Base-by-base conservation (phyloP, 225 moss, liverwort and hornwort genomes). In the Antitrichia curtipendula region DNA sequence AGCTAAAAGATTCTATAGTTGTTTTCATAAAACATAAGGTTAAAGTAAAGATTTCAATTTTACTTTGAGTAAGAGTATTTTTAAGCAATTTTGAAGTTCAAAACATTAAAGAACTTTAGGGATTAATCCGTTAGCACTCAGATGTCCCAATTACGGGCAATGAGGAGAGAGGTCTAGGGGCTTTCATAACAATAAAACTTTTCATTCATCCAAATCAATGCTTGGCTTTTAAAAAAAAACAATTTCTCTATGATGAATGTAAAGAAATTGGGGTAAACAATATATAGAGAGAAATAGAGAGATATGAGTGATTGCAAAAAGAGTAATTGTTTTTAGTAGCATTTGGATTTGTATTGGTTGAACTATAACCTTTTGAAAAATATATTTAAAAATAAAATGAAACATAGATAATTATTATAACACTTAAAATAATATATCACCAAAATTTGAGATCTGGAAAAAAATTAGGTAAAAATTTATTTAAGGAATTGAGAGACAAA, bases 131-230 rank as follows among this genome's bases (percentile, higher is more conserved):
- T 69, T 69, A 25, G 41, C 5, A 25, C 15, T 70, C 0, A 0
- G 2, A 70, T 0, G 2, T 41, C 8, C 25, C 3, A 70, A 25
- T 25, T 66, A 12, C n/a, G 1, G 4, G 21, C 12, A 66, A n/a
- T n/a, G 3, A 65, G 6, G 0, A 21, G 3, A 65, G 13, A 40
- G 1, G 5, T 69, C 2, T 1, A 13, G 0, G 3, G 4, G 8
- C 4, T 23, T 68, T 23, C 0, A 14, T 40, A 25, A 14, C 2
- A 13, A 8, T 3, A 25, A 24, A 69, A 8, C 13, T 14, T 69
- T 0, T 68, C 66, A 66, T 66, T 13, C 8, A 38, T 68, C 23
- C 4, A 40, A 69, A 40, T 0, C 3, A 8, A 40, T 41, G 14
- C 5, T 69, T 69, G 24, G 40, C 8, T 69, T n/a, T 66, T n/a